Base-by-base conservation (phyloP, 257 asterid genomes). In the Nicotiana obtusifolia region DNA sequence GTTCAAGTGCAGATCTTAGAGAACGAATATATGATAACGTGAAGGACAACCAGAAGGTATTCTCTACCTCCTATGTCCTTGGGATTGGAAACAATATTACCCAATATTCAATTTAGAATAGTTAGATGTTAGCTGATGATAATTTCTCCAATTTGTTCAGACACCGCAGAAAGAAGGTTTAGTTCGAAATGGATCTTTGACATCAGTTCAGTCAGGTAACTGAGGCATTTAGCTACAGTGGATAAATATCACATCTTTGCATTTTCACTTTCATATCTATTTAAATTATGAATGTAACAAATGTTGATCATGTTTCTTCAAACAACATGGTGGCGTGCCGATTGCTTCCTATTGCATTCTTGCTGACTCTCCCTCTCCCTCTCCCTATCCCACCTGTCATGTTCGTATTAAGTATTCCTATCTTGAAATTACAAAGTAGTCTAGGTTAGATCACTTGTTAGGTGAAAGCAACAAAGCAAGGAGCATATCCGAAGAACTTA, bases 181-280 rank as follows among this genome's bases (percentile, higher is more conserved):
- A 81, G 90, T 86, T 77, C 92, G 97, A 76, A 85, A 90, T 88
- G 97, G 97, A 82, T 92, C 97, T 31, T 41, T 88, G 24, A 88
- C 89, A 73, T 92, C 97, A 75, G 81, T 89, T 60, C 90, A 89
- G 80, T 94, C 97, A 86, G 98, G 98, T 94, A 86, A 84, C 17
- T 24, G 47, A 44, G 44, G 8, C 31, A 44, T n/a, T 76, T 61
- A 77, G 16, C 22, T 24, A 53, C 24, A 53, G 53, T 22, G 35
- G 9, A 59, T 1, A 0, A 78, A 47, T 47, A 73, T 47, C 78
- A 6, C 9, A 14, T 73, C 78, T 22, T 73, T 47, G 41, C 37
- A 35, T 73, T 13, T 73, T 47, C 61, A 22, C 60, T 44, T 71
- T 22, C 60, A 44, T 44, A 47, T 14, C 15, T 44, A 0, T 44